phyloP scores from a whole-genome alignment of 331 rosid species.

The Rosa hybrid region DNA sequence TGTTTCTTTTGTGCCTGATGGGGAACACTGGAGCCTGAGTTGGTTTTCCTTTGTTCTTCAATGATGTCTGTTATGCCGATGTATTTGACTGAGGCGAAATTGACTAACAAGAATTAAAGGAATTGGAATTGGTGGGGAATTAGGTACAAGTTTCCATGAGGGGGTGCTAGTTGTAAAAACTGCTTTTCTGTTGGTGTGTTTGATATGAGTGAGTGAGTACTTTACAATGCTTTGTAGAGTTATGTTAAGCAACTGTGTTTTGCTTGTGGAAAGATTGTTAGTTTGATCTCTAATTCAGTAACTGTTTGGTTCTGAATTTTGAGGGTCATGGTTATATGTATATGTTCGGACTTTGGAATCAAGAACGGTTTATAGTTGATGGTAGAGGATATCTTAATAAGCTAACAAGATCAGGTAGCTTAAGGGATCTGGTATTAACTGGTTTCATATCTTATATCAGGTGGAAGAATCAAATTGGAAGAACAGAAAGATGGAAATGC shows the following conservation, averaged over 20 bases:
- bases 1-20: not conserved
- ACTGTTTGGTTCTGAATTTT: not conserved
- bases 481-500: conserved; percentile 56
- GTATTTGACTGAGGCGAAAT: not conserved
- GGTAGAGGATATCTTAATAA: not conserved
- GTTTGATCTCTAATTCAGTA: not conserved
- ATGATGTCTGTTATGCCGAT: not conserved
- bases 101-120: not conserved
- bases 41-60: not conserved
- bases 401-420: not conserved
- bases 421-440: conserved; percentile 15
- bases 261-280: not conserved
- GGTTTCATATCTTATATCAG: conserved; percentile 29
- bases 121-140: not conserved
- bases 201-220: not conserved
- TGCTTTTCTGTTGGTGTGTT: not conserved
- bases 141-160: not conserved
- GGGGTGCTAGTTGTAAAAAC: not conserved
- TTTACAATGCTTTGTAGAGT: not conserved
- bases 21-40: too few relatives aligned
- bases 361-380: not conserved
- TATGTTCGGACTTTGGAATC: not conserved
- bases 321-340: not conserved
- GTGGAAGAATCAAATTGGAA: conserved; percentile 20
- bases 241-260: not conserved